Conservation (phyloP, 768 basidiomycete genomes). For the Wakefieldia striispora region DNA sequence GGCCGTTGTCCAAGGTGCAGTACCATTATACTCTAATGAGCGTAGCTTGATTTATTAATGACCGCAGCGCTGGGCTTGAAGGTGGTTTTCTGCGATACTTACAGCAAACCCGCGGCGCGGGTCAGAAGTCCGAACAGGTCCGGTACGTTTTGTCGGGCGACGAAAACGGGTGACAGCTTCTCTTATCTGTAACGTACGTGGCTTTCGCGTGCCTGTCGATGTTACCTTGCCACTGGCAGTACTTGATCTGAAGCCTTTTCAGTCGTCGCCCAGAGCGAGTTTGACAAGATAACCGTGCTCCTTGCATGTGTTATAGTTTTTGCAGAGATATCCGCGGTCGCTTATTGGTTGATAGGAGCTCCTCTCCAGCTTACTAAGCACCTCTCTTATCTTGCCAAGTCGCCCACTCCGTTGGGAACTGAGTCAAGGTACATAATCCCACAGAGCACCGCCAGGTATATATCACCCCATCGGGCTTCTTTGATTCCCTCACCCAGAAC, state of each 20-base stretch:
- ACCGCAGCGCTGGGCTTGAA: too few species aligned
- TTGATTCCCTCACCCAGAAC: conserved; percentile 3
- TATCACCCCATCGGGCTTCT: background rate
- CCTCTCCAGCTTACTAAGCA: conserved; percentile 22
- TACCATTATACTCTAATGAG: too few species aligned
- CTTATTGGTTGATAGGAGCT: conserved; percentile 23
- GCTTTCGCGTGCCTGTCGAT: conserved; percentile 8
- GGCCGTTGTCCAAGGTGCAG: too few species aligned
- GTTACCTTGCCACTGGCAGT: background rate
- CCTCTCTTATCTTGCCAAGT: conserved; percentile 20
- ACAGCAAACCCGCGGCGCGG: too few species aligned
- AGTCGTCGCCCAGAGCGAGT: background rate
- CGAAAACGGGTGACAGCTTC: background rate
- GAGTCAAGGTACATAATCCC: conserved; percentile 15
- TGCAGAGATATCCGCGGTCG: background rate
- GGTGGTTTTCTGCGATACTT: too few species aligned
- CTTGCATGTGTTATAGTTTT: background rate
- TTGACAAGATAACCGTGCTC: conserved; percentile 18
- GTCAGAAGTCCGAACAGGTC: background rate
- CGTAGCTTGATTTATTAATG: too few species aligned
- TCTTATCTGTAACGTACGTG: conserved; percentile 15
- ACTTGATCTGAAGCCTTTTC: background rate
- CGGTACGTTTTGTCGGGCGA: conserved; percentile 1
- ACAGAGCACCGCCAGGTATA: conserved; percentile 5
- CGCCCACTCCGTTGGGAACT: background rate